phyloP scores from a whole-genome alignment of 1,284 basidiomycete species.

The Neolentinus lepideus region DNA sequence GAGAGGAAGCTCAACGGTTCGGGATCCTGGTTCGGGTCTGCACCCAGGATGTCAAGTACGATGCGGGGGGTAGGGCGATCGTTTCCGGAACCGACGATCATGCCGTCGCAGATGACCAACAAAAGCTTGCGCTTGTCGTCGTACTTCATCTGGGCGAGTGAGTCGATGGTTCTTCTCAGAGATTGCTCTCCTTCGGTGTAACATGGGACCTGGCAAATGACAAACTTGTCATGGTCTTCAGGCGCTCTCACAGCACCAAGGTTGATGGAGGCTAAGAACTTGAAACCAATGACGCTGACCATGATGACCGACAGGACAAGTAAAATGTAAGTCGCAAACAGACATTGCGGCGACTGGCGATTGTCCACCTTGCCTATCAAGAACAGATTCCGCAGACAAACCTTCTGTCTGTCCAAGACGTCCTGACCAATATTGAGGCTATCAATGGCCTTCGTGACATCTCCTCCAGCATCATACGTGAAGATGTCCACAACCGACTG shows the following conservation, averaged over 20 bases:
- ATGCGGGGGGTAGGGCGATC: constrained; percentile 89
- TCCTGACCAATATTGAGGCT: constrained; percentile 55
- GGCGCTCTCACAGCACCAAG: constrained; percentile 80
- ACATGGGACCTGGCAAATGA: constrained; percentile 97
- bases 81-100: constrained; percentile 96
- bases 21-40: constrained; percentile 88
- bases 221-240: constrained; percentile 97
- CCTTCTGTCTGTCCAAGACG: constrained; percentile 74
- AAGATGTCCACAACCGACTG: constrained; percentile 74
- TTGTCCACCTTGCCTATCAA: constrained; percentile 89
- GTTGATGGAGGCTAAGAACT: constrained; percentile 93
- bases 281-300: constrained; percentile 96
- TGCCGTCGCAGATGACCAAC: constrained; percentile 95
- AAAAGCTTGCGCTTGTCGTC: constrained; percentile 97
- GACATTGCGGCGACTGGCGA: constrained; percentile 86
- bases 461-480: constrained; percentile 73
- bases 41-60: constrained; percentile 94
- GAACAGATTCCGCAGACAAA: constrained; percentile 92
- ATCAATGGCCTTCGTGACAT: constrained; percentile 80
- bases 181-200: constrained; percentile 94
- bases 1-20: constrained; percentile 93
- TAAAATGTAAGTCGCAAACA: constrained; percentile 89
- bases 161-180: constrained; percentile 88
- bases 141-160: constrained; percentile 89
- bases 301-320: constrained; percentile 88